A percentile compares a stretch with the other conserved stretches of the same genome.
phyloP scores from a whole-genome alignment of 2,329 filamentous ascomycete genomes.

The Cercospora sp. region DNA sequence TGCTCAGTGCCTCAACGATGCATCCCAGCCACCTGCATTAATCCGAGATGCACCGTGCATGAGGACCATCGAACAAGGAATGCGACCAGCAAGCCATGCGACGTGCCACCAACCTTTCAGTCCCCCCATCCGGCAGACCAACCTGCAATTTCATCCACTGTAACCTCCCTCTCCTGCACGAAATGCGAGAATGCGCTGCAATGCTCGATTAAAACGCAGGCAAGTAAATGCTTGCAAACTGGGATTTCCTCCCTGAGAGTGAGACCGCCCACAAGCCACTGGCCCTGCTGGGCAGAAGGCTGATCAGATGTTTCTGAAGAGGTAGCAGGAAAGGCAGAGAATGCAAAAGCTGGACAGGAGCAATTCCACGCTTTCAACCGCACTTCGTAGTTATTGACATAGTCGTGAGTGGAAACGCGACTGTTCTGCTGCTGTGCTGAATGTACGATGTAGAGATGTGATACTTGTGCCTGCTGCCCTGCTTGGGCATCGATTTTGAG shows the following conservation, averaged over 20 bases:
- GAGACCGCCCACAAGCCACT: slow-evolving; percentile 52
- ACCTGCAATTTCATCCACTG: slow-evolving; percentile 70
- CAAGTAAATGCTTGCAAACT: slow-evolving; percentile 86
- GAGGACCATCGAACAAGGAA: background rate
- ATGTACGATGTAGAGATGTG: slow-evolving; percentile 60
- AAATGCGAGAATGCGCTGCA: slow-evolving; percentile 62
- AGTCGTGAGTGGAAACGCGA: slow-evolving; percentile 31
- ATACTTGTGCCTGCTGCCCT: slow-evolving; percentile 22
- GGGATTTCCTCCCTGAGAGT: slow-evolving; percentile 47
- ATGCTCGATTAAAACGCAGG: slow-evolving; percentile 71
- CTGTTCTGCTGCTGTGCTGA: slow-evolving; percentile 52
- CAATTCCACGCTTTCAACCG: slow-evolving; percentile 80
- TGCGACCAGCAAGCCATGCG: background rate
- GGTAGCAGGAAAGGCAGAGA: slow-evolving; percentile 61
- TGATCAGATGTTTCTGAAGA: background rate
- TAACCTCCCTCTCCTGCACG: slow-evolving; percentile 57
- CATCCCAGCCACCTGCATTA: background rate
- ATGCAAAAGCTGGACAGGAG: slow-evolving; percentile 80
- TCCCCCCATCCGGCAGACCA: slow-evolving; percentile 56
- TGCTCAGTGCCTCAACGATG: background rate
- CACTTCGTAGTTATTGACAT: slow-evolving; percentile 69
- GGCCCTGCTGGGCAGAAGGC: background rate
- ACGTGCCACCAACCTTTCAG: slow-evolving; percentile 22
- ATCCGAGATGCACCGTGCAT: background rate
- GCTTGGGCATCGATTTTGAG: slow-evolving; percentile 29